Conservation (phyloP, 805 yeast genomes). For the Candida xiaguanensis region DNA sequence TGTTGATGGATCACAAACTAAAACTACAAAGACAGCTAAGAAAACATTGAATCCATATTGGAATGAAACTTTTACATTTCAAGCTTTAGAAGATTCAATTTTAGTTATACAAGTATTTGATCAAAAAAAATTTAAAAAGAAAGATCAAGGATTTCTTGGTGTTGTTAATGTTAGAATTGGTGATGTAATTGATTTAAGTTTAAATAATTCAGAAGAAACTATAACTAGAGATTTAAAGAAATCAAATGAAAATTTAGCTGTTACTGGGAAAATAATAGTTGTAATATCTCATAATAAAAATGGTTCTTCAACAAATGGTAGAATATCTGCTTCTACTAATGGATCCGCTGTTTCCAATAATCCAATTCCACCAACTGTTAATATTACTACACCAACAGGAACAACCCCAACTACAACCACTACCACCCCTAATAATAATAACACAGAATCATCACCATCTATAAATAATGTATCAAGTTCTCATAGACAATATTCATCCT, state of each 20-base stretch:
- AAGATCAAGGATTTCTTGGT: slow-evolving; percentile 97
- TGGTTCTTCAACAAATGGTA: slow-evolving; percentile 6
- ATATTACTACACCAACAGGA: slow-evolving; percentile 10
- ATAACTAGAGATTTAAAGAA: slow-evolving; percentile 88
- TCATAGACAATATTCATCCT: slow-evolving; percentile 77
- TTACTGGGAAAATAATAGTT: slow-evolving; percentile 87
- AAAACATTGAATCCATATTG: slow-evolving; percentile 96
- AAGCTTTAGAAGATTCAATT: slow-evolving; percentile 74
- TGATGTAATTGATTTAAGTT: slow-evolving; percentile 72
- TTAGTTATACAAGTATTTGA: slow-evolving; percentile 93
- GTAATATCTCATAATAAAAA: slow-evolving; percentile 54
- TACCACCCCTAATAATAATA: slow-evolving; percentile 12
- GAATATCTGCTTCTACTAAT: slow-evolving; percentile 12
- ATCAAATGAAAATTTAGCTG: slow-evolving; percentile 87
- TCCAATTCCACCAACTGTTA: not conserved
- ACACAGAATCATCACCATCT: slow-evolving; percentile 9
- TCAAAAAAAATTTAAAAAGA: slow-evolving; percentile 94
- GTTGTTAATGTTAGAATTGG: slow-evolving; percentile 89
- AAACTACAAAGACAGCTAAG: slow-evolving; percentile 89
- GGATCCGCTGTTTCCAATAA: slow-evolving; percentile 1
- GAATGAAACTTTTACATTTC: slow-evolving; percentile 88
- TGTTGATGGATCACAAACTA: slow-evolving; percentile 96
- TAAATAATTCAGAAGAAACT: slow-evolving; percentile 65
- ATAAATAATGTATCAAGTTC: slow-evolving; percentile 6
- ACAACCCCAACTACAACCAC: slow-evolving; percentile 12